phyloP scores from a whole-genome alignment of 1,139 yeast genomes.

The Neolecta irregularis region DNA sequence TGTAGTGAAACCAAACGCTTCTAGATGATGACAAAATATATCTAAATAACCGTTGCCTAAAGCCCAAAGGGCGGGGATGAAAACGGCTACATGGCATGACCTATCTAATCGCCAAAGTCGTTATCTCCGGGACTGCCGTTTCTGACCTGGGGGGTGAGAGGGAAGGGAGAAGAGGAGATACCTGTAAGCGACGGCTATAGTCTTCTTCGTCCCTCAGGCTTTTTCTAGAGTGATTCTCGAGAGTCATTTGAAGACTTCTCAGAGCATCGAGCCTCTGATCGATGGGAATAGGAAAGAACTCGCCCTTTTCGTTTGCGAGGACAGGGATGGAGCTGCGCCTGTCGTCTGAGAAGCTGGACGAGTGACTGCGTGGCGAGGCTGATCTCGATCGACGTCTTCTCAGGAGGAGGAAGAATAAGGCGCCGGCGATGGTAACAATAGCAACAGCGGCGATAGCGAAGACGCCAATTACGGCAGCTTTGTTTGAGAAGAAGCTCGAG shows the following conservation, averaged over 20 bases:
- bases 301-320: conserved; percentile 4
- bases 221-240: conserved; percentile 41
- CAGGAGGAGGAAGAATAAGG: conserved; percentile 19
- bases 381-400: conserved; percentile 9
- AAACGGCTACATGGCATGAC: too few species aligned
- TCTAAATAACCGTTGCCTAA: too few species aligned
- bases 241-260: conserved; percentile 40
- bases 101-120: too few species aligned
- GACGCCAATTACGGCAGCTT: conserved; percentile 45
- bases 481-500: conserved; percentile 14
- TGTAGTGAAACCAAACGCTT: too few species aligned
- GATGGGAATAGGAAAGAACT: conserved; percentile 20
- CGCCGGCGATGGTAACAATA: conserved; percentile 27
- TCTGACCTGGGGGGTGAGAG: too few species aligned
- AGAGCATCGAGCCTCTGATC: conserved; percentile 61
- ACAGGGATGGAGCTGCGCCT: conserved; percentile 8
- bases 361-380: conserved; percentile 9
- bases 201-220: conserved; percentile 63
- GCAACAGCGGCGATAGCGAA: conserved; percentile 49
- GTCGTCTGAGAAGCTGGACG: conserved; percentile 9
- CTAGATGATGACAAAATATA: too few species aligned
- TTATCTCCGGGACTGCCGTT: too few species aligned
- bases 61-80: too few species aligned
- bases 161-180: too few species aligned
- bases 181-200: conserved; percentile 54